phyloP scores from a whole-genome alignment of 192 early-diverging fungal species.

The Podila clonocystis region DNA sequence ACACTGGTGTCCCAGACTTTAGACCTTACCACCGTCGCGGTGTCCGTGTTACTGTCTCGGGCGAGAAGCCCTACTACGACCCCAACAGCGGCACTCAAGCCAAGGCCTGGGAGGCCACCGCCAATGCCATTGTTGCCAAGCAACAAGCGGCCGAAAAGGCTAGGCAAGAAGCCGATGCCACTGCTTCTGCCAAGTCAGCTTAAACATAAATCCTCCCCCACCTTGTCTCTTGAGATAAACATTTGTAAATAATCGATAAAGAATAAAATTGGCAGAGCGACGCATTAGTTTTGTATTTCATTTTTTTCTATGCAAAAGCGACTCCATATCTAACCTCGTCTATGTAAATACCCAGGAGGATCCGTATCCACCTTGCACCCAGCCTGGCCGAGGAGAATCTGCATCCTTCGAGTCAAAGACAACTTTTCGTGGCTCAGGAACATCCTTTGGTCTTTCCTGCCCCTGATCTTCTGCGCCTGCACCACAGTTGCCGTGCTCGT shows the following conservation, averaged over 20 bases:
- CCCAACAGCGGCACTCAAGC: conserved; percentile 21
- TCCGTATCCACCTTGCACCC: conserved; percentile 42
- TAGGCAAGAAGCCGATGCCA: conserved; percentile 2
- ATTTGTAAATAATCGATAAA: neutral
- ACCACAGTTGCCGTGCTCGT: conserved; percentile 93
- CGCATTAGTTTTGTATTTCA: neutral
- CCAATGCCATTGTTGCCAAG: conserved; percentile 21
- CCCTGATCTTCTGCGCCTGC: conserved; percentile 43
- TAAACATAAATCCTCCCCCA: neutral
- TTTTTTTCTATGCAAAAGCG: neutral
- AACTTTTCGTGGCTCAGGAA: conserved; percentile 18
- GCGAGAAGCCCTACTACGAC: conserved; percentile 56
- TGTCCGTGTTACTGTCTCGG: conserved; percentile 49
- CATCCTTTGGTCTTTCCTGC: conserved; percentile 17
- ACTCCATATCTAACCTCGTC: neutral
- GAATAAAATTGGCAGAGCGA: neutral
- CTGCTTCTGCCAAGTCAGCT: conserved; percentile 8
- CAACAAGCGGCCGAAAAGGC: conserved; percentile 14
- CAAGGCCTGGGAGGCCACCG: conserved; percentile 18
- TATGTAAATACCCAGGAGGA: conserved; percentile 40
- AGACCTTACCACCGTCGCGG: conserved; percentile 49
- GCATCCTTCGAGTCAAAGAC: neutral
- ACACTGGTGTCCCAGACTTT: conserved; percentile 55
- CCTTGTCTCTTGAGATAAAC: neutral
- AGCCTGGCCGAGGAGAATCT: neutral